Evolutionary conservation across 2,329 filamentous ascomycete species (phyloP).

Genomic region (Arthrinium phaeospermum): DNA sequence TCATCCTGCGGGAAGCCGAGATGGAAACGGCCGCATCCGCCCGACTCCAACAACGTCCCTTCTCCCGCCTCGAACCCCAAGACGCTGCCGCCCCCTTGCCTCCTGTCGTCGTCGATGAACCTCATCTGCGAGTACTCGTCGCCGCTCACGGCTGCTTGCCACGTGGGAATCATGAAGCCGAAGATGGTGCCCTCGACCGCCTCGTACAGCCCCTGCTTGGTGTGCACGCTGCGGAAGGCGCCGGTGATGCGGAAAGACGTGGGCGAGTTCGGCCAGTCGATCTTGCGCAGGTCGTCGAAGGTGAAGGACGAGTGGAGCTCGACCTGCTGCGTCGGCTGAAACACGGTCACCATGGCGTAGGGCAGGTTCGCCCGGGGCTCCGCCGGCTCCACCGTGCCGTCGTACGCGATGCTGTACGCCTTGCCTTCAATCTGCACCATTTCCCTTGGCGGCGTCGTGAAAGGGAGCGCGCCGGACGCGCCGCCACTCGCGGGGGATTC

Average conservation of each 20-base stretch:
- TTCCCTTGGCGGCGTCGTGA: background rate
- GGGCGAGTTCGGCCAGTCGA: background rate
- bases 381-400: background rate
- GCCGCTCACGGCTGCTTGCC: constrained; percentile 1
- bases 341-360: constrained; percentile 18
- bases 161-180: constrained; percentile 17
- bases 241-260: constrained; percentile 5
- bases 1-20: constrained; percentile 7
- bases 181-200: background rate
- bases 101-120: constrained; percentile 3
- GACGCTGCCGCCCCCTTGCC: background rate
- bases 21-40: constrained; percentile 1
- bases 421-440: constrained; percentile 10
- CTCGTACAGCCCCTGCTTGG: background rate
- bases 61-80: background rate
- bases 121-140: background rate
- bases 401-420: constrained; percentile 9
- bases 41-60: background rate
- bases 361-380: background rate
- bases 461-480: background rate
- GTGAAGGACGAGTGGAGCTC: background rate
- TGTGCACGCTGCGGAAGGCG: constrained; percentile 8
- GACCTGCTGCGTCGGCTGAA: background rate
- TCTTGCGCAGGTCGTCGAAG: background rate
- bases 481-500: background rate